A percentile compares a stretch with the other conserved stretches of the same genome.
These are phyloP conservation scores for Penicillium sp. DNA, from an alignment of 2,329 filamentous ascomycete genomes.

Conservation along the genomic window DNA sequence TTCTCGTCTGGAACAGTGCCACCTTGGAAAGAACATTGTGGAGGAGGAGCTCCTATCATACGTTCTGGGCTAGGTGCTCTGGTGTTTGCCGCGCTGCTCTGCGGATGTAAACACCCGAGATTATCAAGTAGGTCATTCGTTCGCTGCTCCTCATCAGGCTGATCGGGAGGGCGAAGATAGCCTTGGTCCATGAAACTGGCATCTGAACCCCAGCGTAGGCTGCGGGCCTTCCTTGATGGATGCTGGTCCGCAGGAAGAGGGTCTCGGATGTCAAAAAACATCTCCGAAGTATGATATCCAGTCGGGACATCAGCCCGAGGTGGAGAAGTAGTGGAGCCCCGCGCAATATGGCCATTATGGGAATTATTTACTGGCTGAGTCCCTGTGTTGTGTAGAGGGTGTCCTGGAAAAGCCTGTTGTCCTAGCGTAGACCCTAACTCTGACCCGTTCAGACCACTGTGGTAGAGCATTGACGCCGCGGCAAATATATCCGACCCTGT, in stretches of 20 bases:
- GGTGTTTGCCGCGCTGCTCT: slow-evolving; percentile 60
- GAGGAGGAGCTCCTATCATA: slow-evolving; percentile 16
- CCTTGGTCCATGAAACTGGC: slow-evolving; percentile 60
- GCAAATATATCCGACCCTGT: slow-evolving; percentile 55
- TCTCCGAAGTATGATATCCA: slow-evolving; percentile 39
- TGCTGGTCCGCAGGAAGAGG: slow-evolving; percentile 37
- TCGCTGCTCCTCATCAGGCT: slow-evolving; percentile 59
- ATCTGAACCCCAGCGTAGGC: slow-evolving; percentile 68
- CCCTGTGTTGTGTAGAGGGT: slow-evolving; percentile 25
- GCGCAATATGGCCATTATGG: slow-evolving; percentile 21
- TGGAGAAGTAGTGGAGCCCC: slow-evolving; percentile 11
- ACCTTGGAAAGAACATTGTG: slow-evolving; percentile 7
- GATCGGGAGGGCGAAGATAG: slow-evolving; percentile 58
- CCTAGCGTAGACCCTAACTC: slow-evolving; percentile 32
- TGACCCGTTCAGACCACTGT: slow-evolving; percentile 33
- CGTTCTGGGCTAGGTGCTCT: slow-evolving; percentile 57
- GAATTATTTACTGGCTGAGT: slow-evolving; percentile 16
- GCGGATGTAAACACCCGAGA: slow-evolving; percentile 58
- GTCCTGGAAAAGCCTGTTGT: slow-evolving; percentile 30
- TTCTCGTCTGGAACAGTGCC: slow-evolving; percentile 21
- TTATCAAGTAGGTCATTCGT: slow-evolving; percentile 57
- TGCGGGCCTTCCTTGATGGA: slow-evolving; percentile 40
- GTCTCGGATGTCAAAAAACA: slow-evolving; percentile 40
- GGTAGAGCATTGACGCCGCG: slow-evolving; percentile 53
- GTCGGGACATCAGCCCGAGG: slow-evolving; percentile 27